Evolutionary conservation across 2,329 filamentous ascomycete species (phyloP).

Genomic region (Harringtonia aguacate): DNA sequence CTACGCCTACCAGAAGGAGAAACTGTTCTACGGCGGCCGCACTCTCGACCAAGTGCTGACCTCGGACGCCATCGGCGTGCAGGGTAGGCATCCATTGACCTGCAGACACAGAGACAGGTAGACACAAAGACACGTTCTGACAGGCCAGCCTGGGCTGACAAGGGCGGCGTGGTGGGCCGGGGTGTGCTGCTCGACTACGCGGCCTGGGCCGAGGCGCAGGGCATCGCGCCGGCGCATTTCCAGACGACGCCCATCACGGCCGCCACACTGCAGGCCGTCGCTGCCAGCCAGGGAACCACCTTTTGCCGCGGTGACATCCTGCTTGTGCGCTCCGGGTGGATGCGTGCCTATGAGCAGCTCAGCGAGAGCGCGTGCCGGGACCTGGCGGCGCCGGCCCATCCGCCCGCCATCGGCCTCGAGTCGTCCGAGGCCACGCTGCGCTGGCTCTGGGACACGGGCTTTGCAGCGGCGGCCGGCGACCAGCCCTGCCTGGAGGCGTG

Average conservation of each 20-base stretch:
- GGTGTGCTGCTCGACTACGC: conserved; percentile 42
- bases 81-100: conserved; percentile 10
- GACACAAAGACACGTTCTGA: no score
- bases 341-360: conserved; percentile 23
- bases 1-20: conserved; percentile 12
- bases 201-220: conserved; percentile 28
- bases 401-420: conserved; percentile 30
- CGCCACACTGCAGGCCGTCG: conserved; percentile 29
- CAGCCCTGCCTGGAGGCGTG: conserved; percentile 38
- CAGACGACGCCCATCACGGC: conserved; percentile 30
- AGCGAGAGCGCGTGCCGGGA: neutral
- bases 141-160: conserved; percentile 23
- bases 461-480: conserved; percentile 46
- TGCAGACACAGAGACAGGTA: conserved; percentile 3
- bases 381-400: conserved; percentile 18
- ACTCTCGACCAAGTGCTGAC: conserved; percentile 25
- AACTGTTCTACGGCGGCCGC: neutral
- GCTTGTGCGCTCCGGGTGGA: conserved; percentile 43
- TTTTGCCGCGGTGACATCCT: conserved; percentile 43
- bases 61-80: conserved; percentile 18
- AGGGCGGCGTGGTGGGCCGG: conserved; percentile 35
- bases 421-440: conserved; percentile 34
- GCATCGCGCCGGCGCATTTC: conserved; percentile 21
- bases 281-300: conserved; percentile 27
- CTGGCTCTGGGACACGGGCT: conserved; percentile 48